These are phyloP conservation scores for Emergomyces pasteurianus DNA, from an alignment of 2,329 filamentous ascomycete genomes.

Conservation along the genomic window DNA sequence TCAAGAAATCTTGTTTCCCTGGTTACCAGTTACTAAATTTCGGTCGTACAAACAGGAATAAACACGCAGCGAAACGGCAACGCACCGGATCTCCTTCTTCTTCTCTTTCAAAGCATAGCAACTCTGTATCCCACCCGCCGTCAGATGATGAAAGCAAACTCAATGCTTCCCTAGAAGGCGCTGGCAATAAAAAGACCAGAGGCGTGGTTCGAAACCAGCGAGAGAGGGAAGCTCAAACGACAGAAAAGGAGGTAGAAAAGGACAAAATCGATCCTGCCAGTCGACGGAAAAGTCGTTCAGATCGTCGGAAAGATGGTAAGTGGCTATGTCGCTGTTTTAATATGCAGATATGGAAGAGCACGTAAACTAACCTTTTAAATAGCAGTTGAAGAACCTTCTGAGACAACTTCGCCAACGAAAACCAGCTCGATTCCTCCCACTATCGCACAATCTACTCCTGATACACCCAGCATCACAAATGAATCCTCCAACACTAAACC, in stretches of 20 bases:
- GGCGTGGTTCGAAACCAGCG: slow-evolving; percentile 43
- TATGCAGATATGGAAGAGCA: not conserved
- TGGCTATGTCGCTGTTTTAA: not conserved
- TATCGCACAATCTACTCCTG: slow-evolving; percentile 32
- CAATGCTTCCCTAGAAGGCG: slow-evolving; percentile 19
- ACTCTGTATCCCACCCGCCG: slow-evolving; percentile 25
- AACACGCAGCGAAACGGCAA: slow-evolving; percentile 63
- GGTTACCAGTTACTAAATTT: not conserved
- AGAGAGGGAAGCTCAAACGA: slow-evolving; percentile 37
- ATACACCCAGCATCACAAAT: slow-evolving; percentile 27
- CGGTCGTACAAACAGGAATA: slow-evolving; percentile 43
- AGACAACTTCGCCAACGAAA: slow-evolving; percentile 46
- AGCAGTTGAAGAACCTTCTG: slow-evolving; percentile 59
- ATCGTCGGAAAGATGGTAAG: slow-evolving; percentile 71
- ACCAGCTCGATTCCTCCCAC: slow-evolving; percentile 26
- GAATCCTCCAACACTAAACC: slow-evolving; percentile 25
- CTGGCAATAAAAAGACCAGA: slow-evolving; percentile 46
- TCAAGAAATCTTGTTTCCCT: slow-evolving; percentile 4
- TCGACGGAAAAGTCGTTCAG: slow-evolving; percentile 70
- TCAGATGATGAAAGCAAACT: slow-evolving; percentile 57
- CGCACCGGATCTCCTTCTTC: slow-evolving; percentile 69
- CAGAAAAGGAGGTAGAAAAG: slow-evolving; percentile 58
- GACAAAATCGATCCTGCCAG: slow-evolving; percentile 62
- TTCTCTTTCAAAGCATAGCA: slow-evolving; percentile 41
- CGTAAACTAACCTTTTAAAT: not conserved